Percentiles rank a stretch among this genome's conserved stretches.
phyloP scores from a whole-genome alignment of 2,329 filamentous ascomycete genomes.

The Samsoniella hepiali region DNA sequence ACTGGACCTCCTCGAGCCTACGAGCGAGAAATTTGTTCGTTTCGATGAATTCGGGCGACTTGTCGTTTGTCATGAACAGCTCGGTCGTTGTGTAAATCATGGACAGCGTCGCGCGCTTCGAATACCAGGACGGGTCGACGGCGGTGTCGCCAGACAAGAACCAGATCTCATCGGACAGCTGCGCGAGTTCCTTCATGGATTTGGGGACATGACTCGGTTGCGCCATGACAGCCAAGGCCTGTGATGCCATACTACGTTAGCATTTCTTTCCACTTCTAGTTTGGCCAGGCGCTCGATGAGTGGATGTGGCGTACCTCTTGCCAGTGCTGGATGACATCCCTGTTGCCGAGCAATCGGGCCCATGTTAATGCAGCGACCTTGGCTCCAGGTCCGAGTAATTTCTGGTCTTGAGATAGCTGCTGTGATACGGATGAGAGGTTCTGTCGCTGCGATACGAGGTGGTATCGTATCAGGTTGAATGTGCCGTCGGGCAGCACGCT shows the following conservation, averaged over 20 bases:
- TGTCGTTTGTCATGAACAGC: slow-evolving; percentile 91
- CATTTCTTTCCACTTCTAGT: neutral
- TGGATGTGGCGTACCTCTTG: slow-evolving; percentile 65
- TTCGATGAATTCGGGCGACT: slow-evolving; percentile 66
- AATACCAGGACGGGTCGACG: slow-evolving; percentile 87
- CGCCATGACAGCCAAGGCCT: slow-evolving; percentile 90
- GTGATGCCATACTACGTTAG: neutral
- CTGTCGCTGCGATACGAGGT: slow-evolving; percentile 65
- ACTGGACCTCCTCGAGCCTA: slow-evolving; percentile 66
- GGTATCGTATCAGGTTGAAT: slow-evolving; percentile 78
- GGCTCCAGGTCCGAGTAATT: slow-evolving; percentile 48
- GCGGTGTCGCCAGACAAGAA: slow-evolving; percentile 77
- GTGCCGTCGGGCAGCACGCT: slow-evolving; percentile 76
- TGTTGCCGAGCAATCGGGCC: slow-evolving; percentile 74
- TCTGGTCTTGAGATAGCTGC: slow-evolving; percentile 38
- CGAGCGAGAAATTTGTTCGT: slow-evolving; percentile 78
- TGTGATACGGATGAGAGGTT: slow-evolving; percentile 47
- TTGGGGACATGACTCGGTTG: slow-evolving; percentile 73
- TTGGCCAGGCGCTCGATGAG: neutral
- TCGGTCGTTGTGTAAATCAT: slow-evolving; percentile 70
- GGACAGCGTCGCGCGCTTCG: slow-evolving; percentile 55
- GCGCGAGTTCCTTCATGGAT: slow-evolving; percentile 74
- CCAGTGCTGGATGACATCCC: slow-evolving; percentile 70
- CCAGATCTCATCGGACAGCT: slow-evolving; percentile 88
- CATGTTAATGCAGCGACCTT: slow-evolving; percentile 72